Conservation (phyloP, 1,139 yeast species). For the Protomyces inouyei region DNA sequence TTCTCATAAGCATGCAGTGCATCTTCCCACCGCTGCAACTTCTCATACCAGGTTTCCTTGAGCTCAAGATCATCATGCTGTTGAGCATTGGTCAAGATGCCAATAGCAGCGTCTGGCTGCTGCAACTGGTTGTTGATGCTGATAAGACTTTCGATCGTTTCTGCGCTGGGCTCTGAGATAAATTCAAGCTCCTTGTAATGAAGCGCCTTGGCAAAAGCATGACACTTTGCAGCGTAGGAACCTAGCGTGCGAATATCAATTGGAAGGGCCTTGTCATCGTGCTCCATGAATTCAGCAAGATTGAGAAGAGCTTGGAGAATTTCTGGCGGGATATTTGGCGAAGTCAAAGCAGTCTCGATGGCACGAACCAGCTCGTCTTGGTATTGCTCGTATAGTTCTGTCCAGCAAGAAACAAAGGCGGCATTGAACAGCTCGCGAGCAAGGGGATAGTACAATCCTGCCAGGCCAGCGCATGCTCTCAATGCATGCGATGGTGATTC, state of each 20-base stretch:
- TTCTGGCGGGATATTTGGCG: slow-evolving; percentile 93
- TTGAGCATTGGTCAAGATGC: slow-evolving; percentile 92
- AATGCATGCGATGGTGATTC: slow-evolving; percentile 95
- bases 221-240: slow-evolving; percentile 89
- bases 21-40: slow-evolving; percentile 96
- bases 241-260: slow-evolving; percentile 85
- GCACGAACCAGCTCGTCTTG: slow-evolving; percentile 87
- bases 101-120: slow-evolving; percentile 97
- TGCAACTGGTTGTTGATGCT: slow-evolving; percentile 90
- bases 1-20: slow-evolving; percentile 85
- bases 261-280: slow-evolving; percentile 90
- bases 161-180: slow-evolving; percentile 85
- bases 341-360: slow-evolving; percentile 77
- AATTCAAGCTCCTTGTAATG: slow-evolving; percentile 95
- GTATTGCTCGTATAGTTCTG: slow-evolving; percentile 82
- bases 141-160: slow-evolving; percentile 86
- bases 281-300: slow-evolving; percentile 95
- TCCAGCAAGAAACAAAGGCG: slow-evolving; percentile 95
- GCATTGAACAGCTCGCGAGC: slow-evolving; percentile 91
- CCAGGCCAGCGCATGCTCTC: slow-evolving; percentile 87
- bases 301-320: slow-evolving; percentile 84
- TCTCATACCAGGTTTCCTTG: slow-evolving; percentile 97
- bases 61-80: slow-evolving; percentile 85
- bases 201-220: slow-evolving; percentile 94
- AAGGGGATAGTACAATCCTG: slow-evolving; percentile 79